Conservation (phyloP, 257 asterid genomes). For the Solanum bulbocastanum region DNA sequence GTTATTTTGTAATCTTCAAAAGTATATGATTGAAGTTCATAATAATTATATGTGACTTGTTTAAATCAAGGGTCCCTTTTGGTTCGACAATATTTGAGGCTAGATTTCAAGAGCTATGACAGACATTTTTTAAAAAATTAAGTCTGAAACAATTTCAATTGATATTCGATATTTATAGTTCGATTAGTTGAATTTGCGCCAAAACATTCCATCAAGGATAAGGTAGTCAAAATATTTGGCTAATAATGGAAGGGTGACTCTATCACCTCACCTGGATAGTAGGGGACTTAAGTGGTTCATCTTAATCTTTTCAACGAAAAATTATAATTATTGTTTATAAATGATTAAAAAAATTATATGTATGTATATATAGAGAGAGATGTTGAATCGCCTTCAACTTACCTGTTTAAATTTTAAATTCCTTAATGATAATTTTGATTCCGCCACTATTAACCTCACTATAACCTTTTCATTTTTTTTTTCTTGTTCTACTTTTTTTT, state of each 20-base stretch:
- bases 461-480: too few species aligned
- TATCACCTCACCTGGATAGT: neutral
- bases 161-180: rapidly evolving
- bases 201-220: neutral
- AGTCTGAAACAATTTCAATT: neutral
- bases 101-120: neutral
- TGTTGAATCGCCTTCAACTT: too few species aligned
- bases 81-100: neutral
- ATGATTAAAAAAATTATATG: too few species aligned
- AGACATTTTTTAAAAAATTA: too few species aligned
- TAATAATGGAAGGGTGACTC: neutral
- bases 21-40: neutral
- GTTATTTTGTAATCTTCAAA: neutral
- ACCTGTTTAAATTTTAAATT: too few species aligned
- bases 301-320: too few species aligned
- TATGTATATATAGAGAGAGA: too few species aligned
- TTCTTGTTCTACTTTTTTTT: too few species aligned
- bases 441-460: too few species aligned
- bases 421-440: too few species aligned
- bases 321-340: too few species aligned
- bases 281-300: too few species aligned
- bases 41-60: neutral
- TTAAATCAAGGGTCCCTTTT: neutral
- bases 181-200: rapidly evolving
- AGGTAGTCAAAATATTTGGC: neutral